Base-by-base conservation (phyloP, 2,329 filamentous ascomycete species). In the Coccinonectria pachysandricola region DNA sequence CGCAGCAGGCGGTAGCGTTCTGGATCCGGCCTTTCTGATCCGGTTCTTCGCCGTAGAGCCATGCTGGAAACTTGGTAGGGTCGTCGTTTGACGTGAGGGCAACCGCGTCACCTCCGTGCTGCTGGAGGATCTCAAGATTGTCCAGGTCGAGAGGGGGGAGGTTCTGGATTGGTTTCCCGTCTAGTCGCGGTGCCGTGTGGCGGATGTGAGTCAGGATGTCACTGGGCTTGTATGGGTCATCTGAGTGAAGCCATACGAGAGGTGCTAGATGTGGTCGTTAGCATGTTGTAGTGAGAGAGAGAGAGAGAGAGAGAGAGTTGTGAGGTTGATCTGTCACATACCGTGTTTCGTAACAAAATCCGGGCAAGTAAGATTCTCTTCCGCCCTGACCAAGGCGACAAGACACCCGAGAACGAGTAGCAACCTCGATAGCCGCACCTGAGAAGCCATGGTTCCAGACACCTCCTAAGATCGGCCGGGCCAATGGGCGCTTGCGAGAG, bases 161-260 rank as follows among this genome's bases (percentile, higher is more conserved):
- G 3, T 33, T 34, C 2, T 10, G 26, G 10, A 46, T 35, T 15
- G 43, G 27, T 14, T 37, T 21, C 4, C 28, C 29, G 8, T 42
- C 14, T 3, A 45, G 21, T 19, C 23, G 35, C 2, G 50, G 49
- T 15, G 43, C 41, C 2, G 50, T 52, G 17, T 53, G 46, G 5
- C 23, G 37, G 12, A 53, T 21, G 23, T 53, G 50, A 22, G 40
- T 26, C 4, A 49, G 38, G 2, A 53, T 28, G 13, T 53, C 50
- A 22, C 42, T 48, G 1, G 50, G 50, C 35, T 39, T 43, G 19
- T 38, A 53, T 2, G 40, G 42, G n/a, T 53, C 50, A 3, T 53
- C 37, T 1, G 49, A 39, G 6, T 53, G 50, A 12, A 53, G 39
- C 50, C 50, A 53, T 4, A 53, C 16, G 10, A 53, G 29, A 20